Conservation (phyloP, 139 green algal species). For the Diplosphaera chodatii region DNA sequence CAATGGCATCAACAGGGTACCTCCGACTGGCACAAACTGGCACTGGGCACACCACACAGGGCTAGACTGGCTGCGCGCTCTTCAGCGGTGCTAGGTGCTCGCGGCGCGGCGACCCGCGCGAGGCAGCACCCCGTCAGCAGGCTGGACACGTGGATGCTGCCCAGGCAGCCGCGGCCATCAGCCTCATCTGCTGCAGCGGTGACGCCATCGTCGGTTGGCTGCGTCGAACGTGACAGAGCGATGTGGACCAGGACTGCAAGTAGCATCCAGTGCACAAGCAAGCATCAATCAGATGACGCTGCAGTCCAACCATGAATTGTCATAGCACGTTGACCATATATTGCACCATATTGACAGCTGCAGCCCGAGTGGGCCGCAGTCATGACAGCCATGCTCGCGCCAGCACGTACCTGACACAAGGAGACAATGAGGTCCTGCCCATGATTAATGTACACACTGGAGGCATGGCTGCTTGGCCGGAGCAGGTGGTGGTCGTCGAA, state of each 20-base stretch:
- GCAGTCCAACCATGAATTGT: neutral
- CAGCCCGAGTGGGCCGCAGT: neutral
- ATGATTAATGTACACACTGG: conserved; percentile 52
- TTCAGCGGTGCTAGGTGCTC: neutral
- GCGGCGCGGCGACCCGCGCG: neutral
- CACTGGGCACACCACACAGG: neutral
- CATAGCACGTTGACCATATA: neutral
- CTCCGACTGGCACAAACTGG: too few species aligned
- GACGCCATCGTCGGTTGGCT: neutral
- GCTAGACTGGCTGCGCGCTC: neutral
- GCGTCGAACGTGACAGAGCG: too few species aligned
- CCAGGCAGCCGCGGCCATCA: neutral
- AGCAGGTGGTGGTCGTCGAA: conserved; percentile 51
- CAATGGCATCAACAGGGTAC: neutral
- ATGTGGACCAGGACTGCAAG: too few species aligned
- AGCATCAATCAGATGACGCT: neutral
- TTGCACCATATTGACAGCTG: neutral
- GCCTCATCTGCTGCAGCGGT: neutral
- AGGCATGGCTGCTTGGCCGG: conserved; percentile 49
- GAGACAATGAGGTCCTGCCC: conserved; percentile 50
- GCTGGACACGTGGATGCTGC: neutral
- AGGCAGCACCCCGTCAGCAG: neutral
- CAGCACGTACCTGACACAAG: conserved; percentile 29
- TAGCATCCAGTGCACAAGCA: neutral
- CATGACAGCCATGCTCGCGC: neutral